Evolutionary conservation across 2,329 filamentous ascomycete species (phyloP).

Genomic region (Davidsoniella neocaledoniae): DNA sequence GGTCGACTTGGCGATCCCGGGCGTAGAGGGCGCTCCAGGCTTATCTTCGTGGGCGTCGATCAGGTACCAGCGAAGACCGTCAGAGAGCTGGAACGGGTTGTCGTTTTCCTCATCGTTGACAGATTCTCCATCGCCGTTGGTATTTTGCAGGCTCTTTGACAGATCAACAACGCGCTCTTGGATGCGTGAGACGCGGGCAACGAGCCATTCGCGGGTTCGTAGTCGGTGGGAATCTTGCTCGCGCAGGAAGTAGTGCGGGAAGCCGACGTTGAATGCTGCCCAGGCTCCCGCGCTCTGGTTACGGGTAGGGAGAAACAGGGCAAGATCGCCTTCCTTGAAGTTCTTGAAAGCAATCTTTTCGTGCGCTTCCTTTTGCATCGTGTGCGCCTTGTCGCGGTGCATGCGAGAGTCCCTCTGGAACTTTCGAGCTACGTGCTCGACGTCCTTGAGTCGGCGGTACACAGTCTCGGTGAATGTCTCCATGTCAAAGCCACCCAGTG

Average conservation of each 20-base stretch:
- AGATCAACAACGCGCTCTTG: slow-evolving; percentile 90
- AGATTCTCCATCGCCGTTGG: slow-evolving; percentile 29
- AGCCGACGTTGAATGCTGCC: slow-evolving; percentile 96
- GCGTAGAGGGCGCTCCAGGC: slow-evolving; percentile 76
- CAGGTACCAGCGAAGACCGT: slow-evolving; percentile 90
- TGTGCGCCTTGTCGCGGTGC: slow-evolving; percentile 75
- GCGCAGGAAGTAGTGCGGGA: slow-evolving; percentile 89
- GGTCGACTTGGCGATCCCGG: slow-evolving; percentile 79
- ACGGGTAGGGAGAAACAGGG: slow-evolving; percentile 80
- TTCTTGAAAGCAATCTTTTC: slow-evolving; percentile 92
- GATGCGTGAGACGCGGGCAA: slow-evolving; percentile 78
- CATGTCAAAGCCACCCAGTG: slow-evolving; percentile 63
- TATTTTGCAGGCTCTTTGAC: slow-evolving; percentile 51
- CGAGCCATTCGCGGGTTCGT: slow-evolving; percentile 79
- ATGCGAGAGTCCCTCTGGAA: slow-evolving; percentile 76
- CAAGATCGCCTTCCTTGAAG: slow-evolving; percentile 93
- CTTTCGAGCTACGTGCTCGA: slow-evolving; percentile 83
- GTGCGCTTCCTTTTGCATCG: slow-evolving; percentile 67
- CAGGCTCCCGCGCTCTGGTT: slow-evolving; percentile 91
- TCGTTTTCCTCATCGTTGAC: slow-evolving; percentile 60
- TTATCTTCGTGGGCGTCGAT: slow-evolving; percentile 91
- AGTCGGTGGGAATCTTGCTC: slow-evolving; percentile 83
- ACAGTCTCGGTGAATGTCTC: slow-evolving; percentile 74
- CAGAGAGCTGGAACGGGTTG: slow-evolving; percentile 91
- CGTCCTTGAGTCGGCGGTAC: slow-evolving; percentile 78